A percentile compares a stretch with the other conserved stretches of the same genome.
Conservation (phyloP, 345 rosid species). For the Corymbia maculata region DNA sequence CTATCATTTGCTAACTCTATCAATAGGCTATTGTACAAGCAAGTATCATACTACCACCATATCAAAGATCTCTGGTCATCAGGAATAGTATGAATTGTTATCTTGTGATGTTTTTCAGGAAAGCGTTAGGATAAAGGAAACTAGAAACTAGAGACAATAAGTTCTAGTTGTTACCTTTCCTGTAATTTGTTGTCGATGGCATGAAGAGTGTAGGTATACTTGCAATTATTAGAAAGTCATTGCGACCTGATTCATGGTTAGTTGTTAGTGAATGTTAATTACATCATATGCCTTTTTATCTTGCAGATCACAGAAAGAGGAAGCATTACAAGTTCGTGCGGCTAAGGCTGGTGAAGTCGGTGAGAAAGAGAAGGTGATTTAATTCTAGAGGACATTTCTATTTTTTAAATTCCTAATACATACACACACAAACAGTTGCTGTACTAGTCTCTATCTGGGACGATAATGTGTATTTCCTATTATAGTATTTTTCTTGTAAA, state of each 20-base stretch:
- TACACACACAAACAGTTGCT: neutral
- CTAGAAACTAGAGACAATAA: neutral
- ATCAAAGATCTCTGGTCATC: neutral
- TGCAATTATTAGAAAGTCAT: neutral
- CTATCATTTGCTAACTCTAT: neutral
- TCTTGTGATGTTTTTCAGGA: neutral
- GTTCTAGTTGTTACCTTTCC: neutral
- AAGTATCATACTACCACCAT: neutral
- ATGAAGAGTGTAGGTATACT: neutral
- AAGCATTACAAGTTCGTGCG: conserved; percentile 79
- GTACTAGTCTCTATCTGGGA: neutral
- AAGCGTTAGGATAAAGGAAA: neutral
- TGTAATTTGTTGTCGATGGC: neutral
- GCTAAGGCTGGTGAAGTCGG: conserved; percentile 70
- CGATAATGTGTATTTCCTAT: neutral
- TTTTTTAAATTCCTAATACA: neutral
- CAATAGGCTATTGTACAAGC: neutral
- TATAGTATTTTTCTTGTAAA: neutral
- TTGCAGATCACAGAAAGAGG: conserved; percentile 42
- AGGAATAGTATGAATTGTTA: neutral
- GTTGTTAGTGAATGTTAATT: neutral
- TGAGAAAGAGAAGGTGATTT: conserved; percentile 69
- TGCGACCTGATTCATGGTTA: neutral
- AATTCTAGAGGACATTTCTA: neutral
- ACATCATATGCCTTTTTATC: neutral